Conservation (phyloP, 306 rosid genomes). For the Abrus precatorius region DNA sequence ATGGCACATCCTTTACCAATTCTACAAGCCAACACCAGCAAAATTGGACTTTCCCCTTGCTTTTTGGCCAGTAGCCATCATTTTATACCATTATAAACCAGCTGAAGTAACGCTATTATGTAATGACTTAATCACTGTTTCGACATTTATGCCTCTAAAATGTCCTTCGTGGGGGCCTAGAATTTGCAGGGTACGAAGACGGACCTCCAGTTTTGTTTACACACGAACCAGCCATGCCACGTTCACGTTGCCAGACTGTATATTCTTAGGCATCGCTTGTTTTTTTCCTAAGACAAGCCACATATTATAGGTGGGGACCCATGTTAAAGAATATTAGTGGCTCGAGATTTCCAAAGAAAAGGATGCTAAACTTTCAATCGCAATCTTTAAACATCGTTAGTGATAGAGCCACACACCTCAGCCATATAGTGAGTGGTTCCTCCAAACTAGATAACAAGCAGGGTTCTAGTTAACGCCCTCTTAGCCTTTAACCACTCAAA, state of each 20-base stretch:
- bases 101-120: constrained; percentile 9
- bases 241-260: constrained; percentile 47
- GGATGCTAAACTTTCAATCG: constrained; percentile 33
- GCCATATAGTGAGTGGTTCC: constrained; percentile 43
- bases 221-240: constrained; percentile 26
- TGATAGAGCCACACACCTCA: constrained; percentile 54
- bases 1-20: constrained; percentile 9
- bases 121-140: not conserved
- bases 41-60: constrained; percentile 20
- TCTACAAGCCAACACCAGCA: constrained; percentile 21
- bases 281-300: constrained; percentile 31
- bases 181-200: constrained; percentile 15
- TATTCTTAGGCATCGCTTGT: constrained; percentile 38
- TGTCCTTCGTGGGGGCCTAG: constrained; percentile 36
- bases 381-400: constrained; percentile 33
- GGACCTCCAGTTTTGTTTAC: constrained; percentile 36
- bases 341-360: constrained; percentile 23
- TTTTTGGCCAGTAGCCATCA: constrained; percentile 8
- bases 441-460: constrained; percentile 53
- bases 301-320: constrained; percentile 49
- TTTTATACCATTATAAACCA: not conserved
- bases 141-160: constrained; percentile 8
- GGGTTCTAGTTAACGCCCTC: constrained; percentile 33
- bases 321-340: constrained; percentile 49
- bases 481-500: constrained; percentile 53